Evolutionary conservation across 768 basidiomycete species (phyloP).

Genomic region (Ephemerocybe angulata): DNA sequence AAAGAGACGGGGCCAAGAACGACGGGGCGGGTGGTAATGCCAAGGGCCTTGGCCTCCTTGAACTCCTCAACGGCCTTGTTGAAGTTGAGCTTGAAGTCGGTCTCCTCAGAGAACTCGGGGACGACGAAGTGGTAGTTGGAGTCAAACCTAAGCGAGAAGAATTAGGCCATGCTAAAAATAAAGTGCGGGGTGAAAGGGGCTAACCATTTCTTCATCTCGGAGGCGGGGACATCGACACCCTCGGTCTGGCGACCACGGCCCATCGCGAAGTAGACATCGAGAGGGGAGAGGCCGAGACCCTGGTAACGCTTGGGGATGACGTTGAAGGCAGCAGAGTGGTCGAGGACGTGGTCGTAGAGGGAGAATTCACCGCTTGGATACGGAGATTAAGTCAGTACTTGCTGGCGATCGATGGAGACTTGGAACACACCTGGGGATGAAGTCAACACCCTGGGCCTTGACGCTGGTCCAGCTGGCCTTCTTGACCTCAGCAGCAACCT

Average conservation of each 20-base stretch:
- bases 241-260: constrained; percentile 95
- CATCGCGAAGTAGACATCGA: constrained; percentile 99
- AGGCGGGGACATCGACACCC: constrained; percentile 93
- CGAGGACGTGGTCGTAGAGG: constrained; percentile 97
- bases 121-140: constrained; percentile 99
- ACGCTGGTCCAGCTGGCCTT: constrained; percentile 85
- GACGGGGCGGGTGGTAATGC: constrained; percentile 90
- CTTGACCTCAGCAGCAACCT: constrained; percentile 82
- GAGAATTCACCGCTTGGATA: constrained; percentile 91
- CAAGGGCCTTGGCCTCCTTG: constrained; percentile 89
- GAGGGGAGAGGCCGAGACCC: constrained; percentile 77
- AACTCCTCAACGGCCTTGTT: constrained; percentile 95
- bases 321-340: constrained; percentile 95
- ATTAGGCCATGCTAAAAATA: constrained; percentile 5
- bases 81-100: constrained; percentile 91
- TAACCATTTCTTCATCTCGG: constrained; percentile 99
- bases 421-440: constrained; percentile 76
- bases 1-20: constrained; percentile 94
- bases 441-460: constrained; percentile 82
- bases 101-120: constrained; percentile 86
- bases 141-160: constrained; percentile 68
- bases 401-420: constrained; percentile 13
- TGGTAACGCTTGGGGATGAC: constrained; percentile 93
- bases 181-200: constrained; percentile 22
- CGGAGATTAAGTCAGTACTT: constrained; percentile 14